These are phyloP conservation scores for Mycena venus DNA, from an alignment of 768 basidiomycete species.

Conservation along the genomic window DNA sequence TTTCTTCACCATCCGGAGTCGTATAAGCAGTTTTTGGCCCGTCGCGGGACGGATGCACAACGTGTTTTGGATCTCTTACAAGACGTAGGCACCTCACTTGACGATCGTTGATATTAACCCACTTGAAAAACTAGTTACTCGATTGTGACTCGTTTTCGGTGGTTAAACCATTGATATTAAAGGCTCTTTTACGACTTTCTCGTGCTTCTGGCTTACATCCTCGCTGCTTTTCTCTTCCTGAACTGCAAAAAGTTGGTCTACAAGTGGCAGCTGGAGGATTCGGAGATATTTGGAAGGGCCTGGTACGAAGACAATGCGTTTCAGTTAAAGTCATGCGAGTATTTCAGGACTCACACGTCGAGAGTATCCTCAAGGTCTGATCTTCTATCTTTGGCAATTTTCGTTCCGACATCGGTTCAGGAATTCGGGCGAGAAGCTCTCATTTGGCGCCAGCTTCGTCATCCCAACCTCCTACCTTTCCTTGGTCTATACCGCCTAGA, in stretches of 20 bases:
- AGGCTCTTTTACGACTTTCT: slow-evolving; percentile 20
- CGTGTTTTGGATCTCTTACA: slow-evolving; percentile 20
- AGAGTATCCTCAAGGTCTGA: slow-evolving; percentile 12
- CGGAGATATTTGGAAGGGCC: slow-evolving; percentile 27
- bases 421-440: slow-evolving; percentile 33
- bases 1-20: neutral
- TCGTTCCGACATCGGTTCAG: neutral
- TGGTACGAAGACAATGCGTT: slow-evolving; percentile 18
- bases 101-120: too few species aligned
- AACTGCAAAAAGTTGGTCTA: slow-evolving; percentile 6
- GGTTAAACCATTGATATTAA: slow-evolving; percentile 1
- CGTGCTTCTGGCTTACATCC: slow-evolving; percentile 23
- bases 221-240: slow-evolving; percentile 14
- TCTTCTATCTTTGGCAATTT: too few species aligned
- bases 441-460: slow-evolving; percentile 36
- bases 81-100: neutral
- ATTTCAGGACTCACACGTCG: slow-evolving; percentile 5
- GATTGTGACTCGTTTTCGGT: neutral
- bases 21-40: slow-evolving; percentile 2
- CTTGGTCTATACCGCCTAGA: slow-evolving; percentile 34
- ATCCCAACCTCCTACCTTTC: slow-evolving; percentile 39
- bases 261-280: slow-evolving; percentile 31
- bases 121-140: slow-evolving; percentile 1
- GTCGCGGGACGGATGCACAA: neutral
- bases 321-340: slow-evolving; percentile 29